Percentiles rank a stretch among this genome's conserved stretches.
Conservation (phyloP, 768 basidiomycete species). For the Roridomyces roridus region DNA sequence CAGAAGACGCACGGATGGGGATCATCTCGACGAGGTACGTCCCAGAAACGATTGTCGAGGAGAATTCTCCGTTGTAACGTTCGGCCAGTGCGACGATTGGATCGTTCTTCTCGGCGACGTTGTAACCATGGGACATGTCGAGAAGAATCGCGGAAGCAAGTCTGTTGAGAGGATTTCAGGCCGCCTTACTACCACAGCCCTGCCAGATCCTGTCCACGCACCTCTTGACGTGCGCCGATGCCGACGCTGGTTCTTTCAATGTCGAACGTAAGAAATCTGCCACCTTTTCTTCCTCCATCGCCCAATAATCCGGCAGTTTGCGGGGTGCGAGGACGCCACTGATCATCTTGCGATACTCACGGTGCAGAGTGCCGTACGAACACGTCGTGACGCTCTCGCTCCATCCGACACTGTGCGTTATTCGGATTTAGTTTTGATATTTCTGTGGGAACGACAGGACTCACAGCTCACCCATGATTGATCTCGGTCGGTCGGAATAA, state of each 20-base stretch:
- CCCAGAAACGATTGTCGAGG: background rate
- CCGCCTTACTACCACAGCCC: no score
- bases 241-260: background rate
- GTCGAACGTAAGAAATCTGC: background rate
- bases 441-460: background rate
- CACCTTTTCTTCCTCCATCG: background rate
- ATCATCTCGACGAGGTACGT: conserved; percentile 3
- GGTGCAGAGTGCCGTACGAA: background rate
- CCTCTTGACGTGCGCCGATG: background rate
- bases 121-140: conserved; percentile 22
- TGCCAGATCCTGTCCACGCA: background rate
- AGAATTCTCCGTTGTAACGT: conserved; percentile 15
- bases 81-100: conserved; percentile 15
- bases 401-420: background rate
- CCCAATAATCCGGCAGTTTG: background rate
- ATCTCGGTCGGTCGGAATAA: conserved; percentile 33
- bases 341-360: background rate
- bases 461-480: conserved; percentile 21
- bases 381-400: background rate
- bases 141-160: conserved; percentile 10
- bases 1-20: conserved; percentile 1
- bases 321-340: background rate
- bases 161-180: background rate
- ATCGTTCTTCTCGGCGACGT: conserved; percentile 8
- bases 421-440: background rate